Conservation (phyloP, 306 rosid species). For the Comarum palustre region DNA sequence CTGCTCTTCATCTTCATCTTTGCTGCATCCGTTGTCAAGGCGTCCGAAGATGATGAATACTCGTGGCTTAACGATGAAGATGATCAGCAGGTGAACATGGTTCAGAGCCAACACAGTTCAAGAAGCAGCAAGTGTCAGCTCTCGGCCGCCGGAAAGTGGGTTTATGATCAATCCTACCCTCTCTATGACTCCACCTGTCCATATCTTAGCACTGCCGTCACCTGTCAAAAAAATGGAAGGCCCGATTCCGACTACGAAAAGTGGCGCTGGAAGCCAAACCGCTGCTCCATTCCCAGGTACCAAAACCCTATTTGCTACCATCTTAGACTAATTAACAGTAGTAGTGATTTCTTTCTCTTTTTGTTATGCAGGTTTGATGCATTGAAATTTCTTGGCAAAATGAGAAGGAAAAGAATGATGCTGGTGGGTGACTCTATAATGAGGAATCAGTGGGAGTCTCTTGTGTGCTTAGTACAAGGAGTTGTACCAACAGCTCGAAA, state of each 20-base stretch:
- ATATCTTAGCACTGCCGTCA: conserved; percentile 77
- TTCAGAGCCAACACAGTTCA: conserved; percentile 46
- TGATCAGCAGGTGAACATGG: conserved; percentile 57
- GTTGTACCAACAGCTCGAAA: conserved; percentile 73
- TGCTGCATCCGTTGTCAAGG: conserved; percentile 38
- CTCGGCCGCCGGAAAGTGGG: conserved; percentile 72
- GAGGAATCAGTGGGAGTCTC: conserved; percentile 99
- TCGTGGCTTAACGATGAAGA: conserved; percentile 50
- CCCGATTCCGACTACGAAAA: conserved; percentile 95
- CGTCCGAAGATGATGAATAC: conserved; percentile 25
- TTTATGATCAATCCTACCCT: conserved; percentile 79
- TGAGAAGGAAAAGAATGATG: conserved; percentile 86
- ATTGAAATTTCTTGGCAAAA: conserved; percentile 70
- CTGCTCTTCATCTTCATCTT: conserved; percentile 36
- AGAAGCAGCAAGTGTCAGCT: conserved; percentile 54
- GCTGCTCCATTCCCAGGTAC: conserved; percentile 82
- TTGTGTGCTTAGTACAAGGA: conserved; percentile 87
- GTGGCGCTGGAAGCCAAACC: conserved; percentile 86
- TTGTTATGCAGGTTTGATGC: conserved; percentile 71
- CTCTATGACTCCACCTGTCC: conserved; percentile 78
- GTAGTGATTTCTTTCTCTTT: no score
- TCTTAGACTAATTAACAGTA: no score
- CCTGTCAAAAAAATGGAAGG: conserved; percentile 86
- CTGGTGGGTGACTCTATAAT: conserved; percentile 94
- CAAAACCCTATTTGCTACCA: background rate